These are phyloP conservation scores for Globisporangium spinosum DNA, from an alignment of 352 stramenopile species.

Conservation along the genomic window DNA sequence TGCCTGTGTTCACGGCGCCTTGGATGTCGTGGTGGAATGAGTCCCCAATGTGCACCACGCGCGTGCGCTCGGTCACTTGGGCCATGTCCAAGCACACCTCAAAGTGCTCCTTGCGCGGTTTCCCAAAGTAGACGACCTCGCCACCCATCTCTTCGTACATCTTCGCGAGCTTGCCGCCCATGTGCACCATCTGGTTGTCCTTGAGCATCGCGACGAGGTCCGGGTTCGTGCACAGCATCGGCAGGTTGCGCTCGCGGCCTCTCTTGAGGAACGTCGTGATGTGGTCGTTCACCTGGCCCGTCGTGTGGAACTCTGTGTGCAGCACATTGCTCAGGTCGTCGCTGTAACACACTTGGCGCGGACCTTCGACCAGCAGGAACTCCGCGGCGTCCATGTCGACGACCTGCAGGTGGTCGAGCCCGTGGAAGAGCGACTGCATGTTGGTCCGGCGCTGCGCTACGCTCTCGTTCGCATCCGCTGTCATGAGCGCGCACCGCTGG, in stretches of 20 bases:
- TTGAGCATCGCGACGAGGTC: constrained; percentile 75
- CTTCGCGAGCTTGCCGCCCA: constrained; percentile 78
- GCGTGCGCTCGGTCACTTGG: constrained; percentile 21
- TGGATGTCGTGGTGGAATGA: constrained; percentile 67
- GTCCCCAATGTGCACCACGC: constrained; percentile 62
- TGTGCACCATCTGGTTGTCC: constrained; percentile 56
- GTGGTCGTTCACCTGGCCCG: constrained; percentile 34
- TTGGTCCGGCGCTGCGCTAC: constrained; percentile 33
- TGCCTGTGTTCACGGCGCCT: constrained; percentile 41
- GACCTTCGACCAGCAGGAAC: constrained; percentile 57
- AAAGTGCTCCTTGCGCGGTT: constrained; percentile 79
- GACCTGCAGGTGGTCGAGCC: constrained; percentile 38
- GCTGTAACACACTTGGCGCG: constrained; percentile 50
- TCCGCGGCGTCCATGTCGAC: constrained; percentile 36
- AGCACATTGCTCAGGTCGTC: constrained; percentile 27
- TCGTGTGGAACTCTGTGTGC: constrained; percentile 41
- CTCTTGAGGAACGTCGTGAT: constrained; percentile 44
- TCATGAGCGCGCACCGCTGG: constrained; percentile 39
- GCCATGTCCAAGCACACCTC: constrained; percentile 49
- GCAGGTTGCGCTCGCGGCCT: constrained; percentile 51
- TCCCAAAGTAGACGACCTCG: constrained; percentile 76
- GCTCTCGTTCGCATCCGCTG: constrained; percentile 28
- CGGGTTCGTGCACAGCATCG: constrained; percentile 86
- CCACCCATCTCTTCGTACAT: constrained; percentile 78
- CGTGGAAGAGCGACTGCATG: constrained; percentile 44